phyloP scores from a whole-genome alignment of 2,329 filamentous ascomycete genomes.

The Exophiala alcalophila region DNA sequence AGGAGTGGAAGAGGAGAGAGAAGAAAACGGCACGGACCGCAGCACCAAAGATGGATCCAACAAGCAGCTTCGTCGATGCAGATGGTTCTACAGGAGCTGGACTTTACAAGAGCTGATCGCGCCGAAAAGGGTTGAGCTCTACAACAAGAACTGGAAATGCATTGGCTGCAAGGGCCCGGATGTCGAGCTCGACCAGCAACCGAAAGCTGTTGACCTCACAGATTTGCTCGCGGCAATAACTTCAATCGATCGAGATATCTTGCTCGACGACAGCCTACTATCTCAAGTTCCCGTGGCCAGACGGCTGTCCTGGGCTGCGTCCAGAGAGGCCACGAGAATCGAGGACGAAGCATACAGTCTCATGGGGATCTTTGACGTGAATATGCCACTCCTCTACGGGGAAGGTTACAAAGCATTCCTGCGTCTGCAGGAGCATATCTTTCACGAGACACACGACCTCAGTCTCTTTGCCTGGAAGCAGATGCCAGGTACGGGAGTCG shows the following conservation, averaged over 20 bases:
- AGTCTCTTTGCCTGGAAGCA: conserved; percentile 24
- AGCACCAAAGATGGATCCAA: too few relatives aligned
- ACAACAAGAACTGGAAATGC: conserved; percentile 8
- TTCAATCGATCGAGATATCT: neutral
- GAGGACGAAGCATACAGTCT: conserved; percentile 48
- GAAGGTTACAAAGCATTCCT: conserved; percentile 31
- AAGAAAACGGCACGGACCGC: too few relatives aligned
- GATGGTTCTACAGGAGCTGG: conserved; percentile 21
- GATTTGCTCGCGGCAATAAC: neutral
- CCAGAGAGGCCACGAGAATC: conserved; percentile 33
- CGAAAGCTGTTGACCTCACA: too few relatives aligned
- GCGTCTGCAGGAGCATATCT: conserved; percentile 27
- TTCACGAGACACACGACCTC: conserved; percentile 20
- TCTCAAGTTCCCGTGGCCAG: neutral
- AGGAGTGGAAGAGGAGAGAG: too few relatives aligned
- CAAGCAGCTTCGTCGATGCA: conserved; percentile 19
- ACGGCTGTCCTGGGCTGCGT: conserved; percentile 1
- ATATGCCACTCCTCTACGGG: conserved; percentile 47
- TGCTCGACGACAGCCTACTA: neutral
- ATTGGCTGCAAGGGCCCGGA: conserved; percentile 1
- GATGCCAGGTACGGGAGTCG: too few relatives aligned
- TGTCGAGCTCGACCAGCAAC: too few relatives aligned
- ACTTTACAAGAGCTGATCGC: conserved; percentile 25
- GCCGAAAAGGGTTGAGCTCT: conserved; percentile 21
- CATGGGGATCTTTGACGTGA: conserved; percentile 45